Percentiles rank a stretch among this genome's conserved stretches.
Conservation (phyloP, 148 eudicot species). For the Talinum fruticosum region DNA sequence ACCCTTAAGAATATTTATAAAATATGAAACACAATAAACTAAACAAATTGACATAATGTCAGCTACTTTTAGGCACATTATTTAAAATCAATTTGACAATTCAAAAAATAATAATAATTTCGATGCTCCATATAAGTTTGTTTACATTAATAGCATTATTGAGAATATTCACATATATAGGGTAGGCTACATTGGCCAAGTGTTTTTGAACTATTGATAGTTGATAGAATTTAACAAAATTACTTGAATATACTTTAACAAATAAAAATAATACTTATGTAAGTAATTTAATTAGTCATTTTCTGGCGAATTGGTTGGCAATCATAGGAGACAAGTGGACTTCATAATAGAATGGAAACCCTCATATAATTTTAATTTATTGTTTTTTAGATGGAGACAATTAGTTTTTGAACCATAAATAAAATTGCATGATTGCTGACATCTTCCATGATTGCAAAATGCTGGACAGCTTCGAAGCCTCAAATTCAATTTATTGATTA, state of each 20-base stretch:
- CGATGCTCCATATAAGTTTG: background rate
- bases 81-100: background rate
- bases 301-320: background rate
- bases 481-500: background rate
- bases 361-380: background rate
- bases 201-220: too few relatives aligned
- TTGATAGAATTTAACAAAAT: background rate
- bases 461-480: background rate
- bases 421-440: background rate
- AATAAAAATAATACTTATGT: background rate
- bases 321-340: constrained; percentile 1
- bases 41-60: too few relatives aligned
- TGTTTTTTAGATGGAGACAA: background rate
- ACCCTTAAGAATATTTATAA: too few relatives aligned
- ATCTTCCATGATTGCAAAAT: background rate
- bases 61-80: background rate
- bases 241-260: background rate
- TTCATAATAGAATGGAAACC: background rate
- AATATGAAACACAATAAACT: too few relatives aligned
- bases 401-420: background rate
- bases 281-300: background rate
- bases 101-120: too few relatives aligned
- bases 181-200: background rate
- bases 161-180: background rate
- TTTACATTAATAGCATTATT: background rate